Conservation (phyloP, 164 flowering plant species). For the Malania oleifera region DNA sequence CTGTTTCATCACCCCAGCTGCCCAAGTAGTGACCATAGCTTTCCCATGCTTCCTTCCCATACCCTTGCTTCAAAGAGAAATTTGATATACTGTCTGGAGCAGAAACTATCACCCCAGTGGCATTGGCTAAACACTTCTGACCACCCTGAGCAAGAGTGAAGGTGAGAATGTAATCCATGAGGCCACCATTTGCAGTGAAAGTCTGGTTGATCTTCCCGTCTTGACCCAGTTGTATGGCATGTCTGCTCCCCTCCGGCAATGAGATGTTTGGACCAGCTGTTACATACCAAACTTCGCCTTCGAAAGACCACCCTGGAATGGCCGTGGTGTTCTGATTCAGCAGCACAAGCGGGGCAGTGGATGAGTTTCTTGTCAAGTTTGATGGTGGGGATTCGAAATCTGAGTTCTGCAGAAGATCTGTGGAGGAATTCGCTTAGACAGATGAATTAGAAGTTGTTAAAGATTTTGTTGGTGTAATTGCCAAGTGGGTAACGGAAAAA, state of each 20-base stretch:
- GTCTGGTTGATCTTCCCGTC: slow-evolving; percentile 52
- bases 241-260: slow-evolving; percentile 31
- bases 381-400: slow-evolving; percentile 44
- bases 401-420: slow-evolving; percentile 39
- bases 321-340: slow-evolving; percentile 23
- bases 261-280: slow-evolving; percentile 19
- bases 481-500: not conserved
- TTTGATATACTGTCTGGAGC: slow-evolving; percentile 25
- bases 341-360: slow-evolving; percentile 18
- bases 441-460: too few species aligned
- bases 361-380: slow-evolving; percentile 22
- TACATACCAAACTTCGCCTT: slow-evolving; percentile 37
- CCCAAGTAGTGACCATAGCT: slow-evolving; percentile 36
- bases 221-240: slow-evolving; percentile 34
- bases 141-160: slow-evolving; percentile 31
- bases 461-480: too few species aligned
- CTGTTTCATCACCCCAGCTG: slow-evolving; percentile 24
- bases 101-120: slow-evolving; percentile 19
- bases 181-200: slow-evolving; percentile 20
- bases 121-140: slow-evolving; percentile 23
- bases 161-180: slow-evolving; percentile 28
- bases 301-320: slow-evolving; percentile 40
- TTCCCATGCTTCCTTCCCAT: slow-evolving; percentile 35
- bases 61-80: slow-evolving; percentile 20
- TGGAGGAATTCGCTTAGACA: not conserved